These are phyloP conservation scores for Colletotrichum liriopes DNA, from an alignment of 2,329 filamentous ascomycete genomes.

Conservation along the genomic window DNA sequence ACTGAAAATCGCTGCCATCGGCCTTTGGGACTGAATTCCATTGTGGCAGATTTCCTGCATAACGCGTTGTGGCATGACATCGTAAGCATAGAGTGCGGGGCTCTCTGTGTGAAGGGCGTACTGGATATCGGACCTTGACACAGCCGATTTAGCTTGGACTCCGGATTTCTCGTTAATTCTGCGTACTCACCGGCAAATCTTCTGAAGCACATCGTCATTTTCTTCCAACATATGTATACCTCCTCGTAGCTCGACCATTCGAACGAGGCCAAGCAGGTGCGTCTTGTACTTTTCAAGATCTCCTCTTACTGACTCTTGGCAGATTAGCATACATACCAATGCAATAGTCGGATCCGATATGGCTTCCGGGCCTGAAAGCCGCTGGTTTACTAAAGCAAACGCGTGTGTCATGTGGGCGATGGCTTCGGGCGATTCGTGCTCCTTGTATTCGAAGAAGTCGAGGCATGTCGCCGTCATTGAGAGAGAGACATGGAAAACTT, in stretches of 20 bases:
- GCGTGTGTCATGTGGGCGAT: not conserved
- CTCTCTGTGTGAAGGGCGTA: not conserved
- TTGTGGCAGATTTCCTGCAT: not conserved
- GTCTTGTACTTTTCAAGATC: not conserved
- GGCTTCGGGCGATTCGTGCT: not conserved
- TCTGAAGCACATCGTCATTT: not conserved
- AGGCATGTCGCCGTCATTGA: not conserved
- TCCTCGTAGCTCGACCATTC: not conserved
- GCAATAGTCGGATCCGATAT: not conserved
- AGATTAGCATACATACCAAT: not conserved
- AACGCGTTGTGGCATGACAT: not conserved
- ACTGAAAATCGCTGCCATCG: not conserved
- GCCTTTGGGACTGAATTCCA: not conserved
- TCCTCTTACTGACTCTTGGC: not conserved
- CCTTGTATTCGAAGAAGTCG: conserved; percentile 2
- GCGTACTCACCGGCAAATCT: not conserved
- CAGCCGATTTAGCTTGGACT: not conserved
- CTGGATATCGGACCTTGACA: not conserved
- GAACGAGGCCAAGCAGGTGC: not conserved
- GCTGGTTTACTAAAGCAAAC: not conserved
- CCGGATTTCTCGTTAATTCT: not conserved
- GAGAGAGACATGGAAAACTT: conserved; percentile 10
- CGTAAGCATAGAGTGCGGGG: not conserved
- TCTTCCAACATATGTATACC: not conserved
- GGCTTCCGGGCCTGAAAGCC: not conserved